A percentile compares a stretch with the other conserved stretches of the same genome.
Conservation (phyloP, 495 filamentous ascomycete genomes). For the Alectoria sarmentosa region DNA sequence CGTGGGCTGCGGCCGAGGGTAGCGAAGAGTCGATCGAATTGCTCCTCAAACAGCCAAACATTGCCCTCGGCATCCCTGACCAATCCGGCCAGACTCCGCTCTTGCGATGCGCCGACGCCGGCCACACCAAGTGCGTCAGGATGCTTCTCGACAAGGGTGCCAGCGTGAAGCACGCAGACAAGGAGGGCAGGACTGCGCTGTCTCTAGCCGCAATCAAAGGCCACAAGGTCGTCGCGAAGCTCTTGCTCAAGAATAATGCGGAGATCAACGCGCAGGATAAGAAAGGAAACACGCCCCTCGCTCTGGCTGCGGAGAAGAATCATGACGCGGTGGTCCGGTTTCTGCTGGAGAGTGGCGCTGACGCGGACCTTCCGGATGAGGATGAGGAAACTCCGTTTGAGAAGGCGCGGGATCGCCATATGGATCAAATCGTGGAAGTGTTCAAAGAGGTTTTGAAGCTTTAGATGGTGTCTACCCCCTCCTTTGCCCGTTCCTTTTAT, state of each 20-base stretch:
- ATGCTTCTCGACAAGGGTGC: constrained; percentile 9
- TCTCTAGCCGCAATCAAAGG: constrained; percentile 25
- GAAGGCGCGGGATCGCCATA: constrained; percentile 16
- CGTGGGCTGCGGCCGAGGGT: constrained; percentile 17
- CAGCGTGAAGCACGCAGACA: constrained; percentile 5
- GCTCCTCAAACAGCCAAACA: constrained; percentile 5
- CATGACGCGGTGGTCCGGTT: constrained; percentile 20
- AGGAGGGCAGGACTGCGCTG: constrained; percentile 26
- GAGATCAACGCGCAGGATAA: constrained; percentile 25
- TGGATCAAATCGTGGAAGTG: constrained; percentile 12
- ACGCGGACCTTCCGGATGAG: constrained; percentile 20
- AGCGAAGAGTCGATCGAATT: constrained; percentile 3
- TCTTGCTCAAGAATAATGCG: constrained; percentile 26
- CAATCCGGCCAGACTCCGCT: constrained; percentile 9
- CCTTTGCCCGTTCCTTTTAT: neutral
- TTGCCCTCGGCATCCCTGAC: neutral
- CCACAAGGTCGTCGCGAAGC: constrained; percentile 22
- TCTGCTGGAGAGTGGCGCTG: constrained; percentile 25
- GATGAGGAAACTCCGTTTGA: constrained; percentile 24
- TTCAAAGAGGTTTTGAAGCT: constrained; percentile 11
- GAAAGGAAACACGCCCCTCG: constrained; percentile 28
- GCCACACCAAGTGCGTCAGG: constrained; percentile 15
- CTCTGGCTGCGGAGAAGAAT: constrained; percentile 20
- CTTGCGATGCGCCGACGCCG: constrained; percentile 4
- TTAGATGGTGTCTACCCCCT: neutral